Base-by-base conservation (phyloP, 805 yeast genomes). In the Yamadazyma tumulicola region DNA sequence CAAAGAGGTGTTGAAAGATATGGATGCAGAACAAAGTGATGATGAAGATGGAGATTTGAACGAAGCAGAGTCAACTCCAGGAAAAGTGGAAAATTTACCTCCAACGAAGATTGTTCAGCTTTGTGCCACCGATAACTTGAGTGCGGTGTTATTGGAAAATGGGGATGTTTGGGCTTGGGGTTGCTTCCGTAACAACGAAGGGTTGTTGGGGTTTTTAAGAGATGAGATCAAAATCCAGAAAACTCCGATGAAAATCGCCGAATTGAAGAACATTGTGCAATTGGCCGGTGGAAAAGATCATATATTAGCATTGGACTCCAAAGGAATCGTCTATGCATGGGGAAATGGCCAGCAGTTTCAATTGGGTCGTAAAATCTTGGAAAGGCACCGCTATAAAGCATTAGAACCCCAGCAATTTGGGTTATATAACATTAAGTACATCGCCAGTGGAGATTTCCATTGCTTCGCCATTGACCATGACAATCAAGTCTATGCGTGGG, bases 131-230 rank as follows among this genome's bases (percentile, higher is more conserved):
- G 98, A 93, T 57, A 91, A 88, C 51, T 64, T 91, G 41, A 84
- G 95, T 26, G 89, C 91, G 12, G 86, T 79, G 2, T 61, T 93
- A 38, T 74, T 81, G 25, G 81, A 76, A 30, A 79, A 77, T 35
- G 97, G 98, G 23, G 86, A 84, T 25, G 88, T 94, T 7, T 93
- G 81, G 58, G 94, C 97, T 0, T 93, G 98, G 97, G 99, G 99
- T 24, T 85, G 96, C 14, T 93, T 93, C 65, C 81, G 93, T 63
- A 80, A 88, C 55, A 85, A 85, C 49, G 97, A 93, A 61, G 98
- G 98, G 35, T 68, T 81, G 26, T 71, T 91, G 37, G 96, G 96
- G 2, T 93, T 85, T 61, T 74, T 76, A 45, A 79, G 79, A 41
- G 51, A 45, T 14, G 73, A 76, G 32, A 72, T 77, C 24, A 59